Evolutionary conservation across 2,329 filamentous ascomycete genomes (phyloP).

Genomic region (Fusarium avenaceum): DNA sequence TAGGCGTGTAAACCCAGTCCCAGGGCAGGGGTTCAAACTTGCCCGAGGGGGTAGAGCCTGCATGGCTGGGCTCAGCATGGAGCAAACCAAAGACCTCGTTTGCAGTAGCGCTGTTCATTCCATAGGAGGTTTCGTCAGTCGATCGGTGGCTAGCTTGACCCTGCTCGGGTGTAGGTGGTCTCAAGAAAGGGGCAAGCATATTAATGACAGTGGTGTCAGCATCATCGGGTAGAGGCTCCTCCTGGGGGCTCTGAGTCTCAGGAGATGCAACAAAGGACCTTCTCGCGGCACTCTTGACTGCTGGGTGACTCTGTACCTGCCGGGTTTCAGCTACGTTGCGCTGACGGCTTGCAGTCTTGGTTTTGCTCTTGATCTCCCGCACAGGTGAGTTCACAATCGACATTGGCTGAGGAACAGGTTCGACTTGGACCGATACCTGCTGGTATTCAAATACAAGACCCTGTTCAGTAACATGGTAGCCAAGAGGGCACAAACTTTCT

Average conservation of each 20-base stretch:
- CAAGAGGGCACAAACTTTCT: conserved; percentile 57
- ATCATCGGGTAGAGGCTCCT: conserved; percentile 45
- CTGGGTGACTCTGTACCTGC: conserved; percentile 21
- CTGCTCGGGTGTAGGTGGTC: conserved; percentile 60
- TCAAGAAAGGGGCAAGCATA: conserved; percentile 65
- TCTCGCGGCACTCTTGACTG: conserved; percentile 9
- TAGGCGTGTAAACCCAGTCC: conserved; percentile 62
- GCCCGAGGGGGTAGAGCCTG: conserved; percentile 48
- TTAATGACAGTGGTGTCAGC: conserved; percentile 59
- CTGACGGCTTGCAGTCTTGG: conserved; percentile 20
- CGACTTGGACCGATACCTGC: conserved; percentile 17
- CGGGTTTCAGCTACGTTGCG: conserved; percentile 23
- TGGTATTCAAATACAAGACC: conserved; percentile 54
- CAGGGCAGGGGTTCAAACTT: conserved; percentile 62
- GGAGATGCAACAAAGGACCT: conserved; percentile 23
- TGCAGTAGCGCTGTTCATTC: conserved; percentile 66
- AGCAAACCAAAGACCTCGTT: conserved; percentile 64
- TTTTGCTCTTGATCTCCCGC: conserved; percentile 20
- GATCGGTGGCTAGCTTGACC: conserved; percentile 49
- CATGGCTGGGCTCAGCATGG: conserved; percentile 52
- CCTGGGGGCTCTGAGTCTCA: conserved; percentile 18
- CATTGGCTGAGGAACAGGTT: conserved; percentile 23
- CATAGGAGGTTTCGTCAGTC: conserved; percentile 63
- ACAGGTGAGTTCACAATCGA: conserved; percentile 35
- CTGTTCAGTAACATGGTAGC: conserved; percentile 46